phyloP scores from a whole-genome alignment of 108 stramenopile genomes.

The Cyclotella distinguenda region DNA sequence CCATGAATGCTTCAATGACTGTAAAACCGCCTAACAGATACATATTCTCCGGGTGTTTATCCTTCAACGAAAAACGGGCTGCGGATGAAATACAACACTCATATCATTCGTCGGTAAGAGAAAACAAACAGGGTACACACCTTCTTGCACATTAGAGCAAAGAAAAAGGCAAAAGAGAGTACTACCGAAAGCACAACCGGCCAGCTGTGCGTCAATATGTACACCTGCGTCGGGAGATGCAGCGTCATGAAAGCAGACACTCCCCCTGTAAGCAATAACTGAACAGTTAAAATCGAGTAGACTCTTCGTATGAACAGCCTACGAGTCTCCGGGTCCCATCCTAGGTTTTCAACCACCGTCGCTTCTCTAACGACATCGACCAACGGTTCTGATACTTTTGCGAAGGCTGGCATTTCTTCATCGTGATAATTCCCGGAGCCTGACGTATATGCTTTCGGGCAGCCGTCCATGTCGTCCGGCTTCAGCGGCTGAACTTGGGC shows the following conservation, averaged over 20 bases:
- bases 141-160: constrained; percentile 43
- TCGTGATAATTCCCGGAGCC: constrained; percentile 27
- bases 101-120: background rate
- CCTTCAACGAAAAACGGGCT: constrained; percentile 3
- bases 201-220: constrained; percentile 41
- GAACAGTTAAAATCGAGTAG: constrained; percentile 43
- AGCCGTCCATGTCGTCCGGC: constrained; percentile 1
- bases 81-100: background rate
- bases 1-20: constrained; percentile 46
- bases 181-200: constrained; percentile 27
- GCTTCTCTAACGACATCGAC: constrained; percentile 23
- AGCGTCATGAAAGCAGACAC: constrained; percentile 39
- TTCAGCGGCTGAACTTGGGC: constrained; percentile 30
- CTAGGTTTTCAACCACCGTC: constrained; percentile 37
- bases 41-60: constrained; percentile 43
- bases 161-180: constrained; percentile 14
- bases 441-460: constrained; percentile 15
- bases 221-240: constrained; percentile 39
- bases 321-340: constrained; percentile 46
- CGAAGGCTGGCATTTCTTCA: constrained; percentile 6
- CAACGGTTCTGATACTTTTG: background rate
- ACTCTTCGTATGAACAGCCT: constrained; percentile 48
- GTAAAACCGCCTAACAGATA: constrained; percentile 38
- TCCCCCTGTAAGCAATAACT: constrained; percentile 24
- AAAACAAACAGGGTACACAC: constrained; percentile 2